phyloP scores from a whole-genome alignment of 2,329 filamentous ascomycete genomes.

The Ceratocystis diversiconidia region DNA sequence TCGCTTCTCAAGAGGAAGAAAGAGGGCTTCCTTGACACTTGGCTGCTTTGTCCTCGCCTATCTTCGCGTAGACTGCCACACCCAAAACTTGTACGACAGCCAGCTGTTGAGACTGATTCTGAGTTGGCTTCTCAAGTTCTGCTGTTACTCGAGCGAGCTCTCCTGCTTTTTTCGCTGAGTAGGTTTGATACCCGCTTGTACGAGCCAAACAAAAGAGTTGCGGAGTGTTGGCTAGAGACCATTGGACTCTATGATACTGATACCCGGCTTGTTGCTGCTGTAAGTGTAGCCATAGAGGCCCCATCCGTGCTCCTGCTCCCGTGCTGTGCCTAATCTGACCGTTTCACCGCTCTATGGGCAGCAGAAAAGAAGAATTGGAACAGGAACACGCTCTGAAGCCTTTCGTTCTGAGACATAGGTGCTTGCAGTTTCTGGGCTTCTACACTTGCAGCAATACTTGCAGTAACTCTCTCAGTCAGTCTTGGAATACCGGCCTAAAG shows the following conservation, averaged over 20 bases:
- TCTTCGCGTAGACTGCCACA: slow-evolving; percentile 15
- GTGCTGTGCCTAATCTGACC: not conserved
- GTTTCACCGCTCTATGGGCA: not conserved
- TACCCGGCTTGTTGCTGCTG: not conserved
- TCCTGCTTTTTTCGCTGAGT: not conserved
- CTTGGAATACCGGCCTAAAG: not conserved
- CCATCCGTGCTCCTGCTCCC: no score
- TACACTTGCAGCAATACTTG: not conserved
- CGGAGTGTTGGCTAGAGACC: not conserved
- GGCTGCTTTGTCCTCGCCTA: slow-evolving; percentile 13
- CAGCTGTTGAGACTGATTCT: not conserved
- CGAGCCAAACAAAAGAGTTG: not conserved
- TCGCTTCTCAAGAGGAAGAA: not conserved
- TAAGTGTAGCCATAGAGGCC: not conserved
- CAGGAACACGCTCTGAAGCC: not conserved
- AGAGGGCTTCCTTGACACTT: not conserved
- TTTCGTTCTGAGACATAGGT: not conserved
- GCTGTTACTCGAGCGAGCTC: not conserved
- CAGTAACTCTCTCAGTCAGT: not conserved
- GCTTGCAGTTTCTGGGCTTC: not conserved
- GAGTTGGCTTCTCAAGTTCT: not conserved
- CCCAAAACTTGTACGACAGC: slow-evolving; percentile 10
- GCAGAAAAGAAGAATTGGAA: not conserved
- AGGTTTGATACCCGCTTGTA: not conserved
- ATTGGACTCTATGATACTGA: not conserved